Evolutionary conservation across 208 protist genomes (phyloP), one percentile per base, ranked within the genome.

Genomic region (Crithidia fasciculata): DNA sequence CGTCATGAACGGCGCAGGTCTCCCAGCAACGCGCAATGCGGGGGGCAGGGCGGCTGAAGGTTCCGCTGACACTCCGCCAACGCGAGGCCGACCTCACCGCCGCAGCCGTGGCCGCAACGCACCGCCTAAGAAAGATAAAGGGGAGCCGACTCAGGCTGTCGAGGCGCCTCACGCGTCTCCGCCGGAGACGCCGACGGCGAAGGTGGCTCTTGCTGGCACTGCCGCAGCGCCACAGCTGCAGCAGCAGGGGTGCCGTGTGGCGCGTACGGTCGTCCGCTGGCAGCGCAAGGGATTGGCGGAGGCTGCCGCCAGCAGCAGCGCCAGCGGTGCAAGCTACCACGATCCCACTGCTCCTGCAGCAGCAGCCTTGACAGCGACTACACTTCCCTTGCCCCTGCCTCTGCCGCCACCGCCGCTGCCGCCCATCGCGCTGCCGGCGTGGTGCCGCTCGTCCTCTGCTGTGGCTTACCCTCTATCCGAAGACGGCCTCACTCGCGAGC

Each of bases 401-500:
- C 60, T 40, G 16, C 19, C 65, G 52, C 65, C 65, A 4, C 57
- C 64, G 41, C 45, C 62, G 12, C 72, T 74, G 7, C 45, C 62
- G 13, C 15, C 36, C 2, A 44, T 70, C 18, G 10, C 28, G 15
- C 64, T 74, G 15, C 64, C 67, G 0, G n/a, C 59, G 19, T 76
- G 67, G 76, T 76, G 70, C 28, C 39, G 63, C 37, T 69, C 47
- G 28, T 37, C 41, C 15, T 72, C 61, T 7, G 60, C 58, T 10
- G 47, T 65, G 41, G 65, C 60, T 3, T 84, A 86, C 64, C 56
- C 74, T 47, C 61, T 74, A n/a, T 72, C 72, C 12, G 82, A 83
- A 71, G 72, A 69, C 16, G 79, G 78, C 28, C 69, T 92, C 8
- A 78, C 82, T 18, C 54, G 55, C 57, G 87, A 89, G 62, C 69